These are phyloP conservation scores for Lyophyllum shimeji DNA, from an alignment of 768 basidiomycete genomes.

Conservation along the genomic window DNA sequence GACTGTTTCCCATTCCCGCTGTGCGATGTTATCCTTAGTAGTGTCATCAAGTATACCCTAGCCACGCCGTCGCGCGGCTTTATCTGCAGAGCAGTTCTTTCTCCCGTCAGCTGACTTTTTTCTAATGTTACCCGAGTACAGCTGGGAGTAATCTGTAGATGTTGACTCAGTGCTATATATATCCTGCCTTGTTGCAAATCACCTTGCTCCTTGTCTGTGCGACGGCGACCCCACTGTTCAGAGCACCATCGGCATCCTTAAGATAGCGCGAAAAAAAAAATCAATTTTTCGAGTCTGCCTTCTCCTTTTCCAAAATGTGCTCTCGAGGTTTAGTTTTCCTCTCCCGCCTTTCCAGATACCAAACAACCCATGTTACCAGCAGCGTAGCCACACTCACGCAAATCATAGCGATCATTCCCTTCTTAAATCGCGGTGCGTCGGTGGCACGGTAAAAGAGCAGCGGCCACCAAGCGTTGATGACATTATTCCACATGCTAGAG, in stretches of 20 bases:
- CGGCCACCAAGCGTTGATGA: slow-evolving; percentile 69
- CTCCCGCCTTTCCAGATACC: slow-evolving; percentile 48
- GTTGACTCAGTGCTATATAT: background rate
- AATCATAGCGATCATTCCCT: slow-evolving; percentile 71
- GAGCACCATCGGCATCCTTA: too few relatives aligned
- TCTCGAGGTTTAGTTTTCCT: slow-evolving; percentile 9
- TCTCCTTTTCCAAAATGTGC: background rate
- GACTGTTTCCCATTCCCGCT: background rate
- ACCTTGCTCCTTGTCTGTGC: background rate
- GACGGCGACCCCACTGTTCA: too few relatives aligned
- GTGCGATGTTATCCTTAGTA: background rate
- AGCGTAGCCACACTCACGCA: slow-evolving; percentile 57
- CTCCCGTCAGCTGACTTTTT: background rate
- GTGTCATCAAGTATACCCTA: background rate
- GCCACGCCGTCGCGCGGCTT: background rate
- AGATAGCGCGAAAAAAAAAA: too few relatives aligned
- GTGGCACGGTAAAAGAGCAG: slow-evolving; percentile 73
- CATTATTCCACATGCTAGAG: slow-evolving; percentile 67
- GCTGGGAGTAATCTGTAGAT: background rate
- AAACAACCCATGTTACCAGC: slow-evolving; percentile 53
- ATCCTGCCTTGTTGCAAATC: background rate
- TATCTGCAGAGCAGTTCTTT: background rate
- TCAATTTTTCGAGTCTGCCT: background rate
- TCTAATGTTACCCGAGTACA: background rate
- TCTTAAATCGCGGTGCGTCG: slow-evolving; percentile 65